Evolutionary conservation across 371 early-diverging fungal genomes (phyloP).

Genomic region (Mucor racemosus): DNA sequence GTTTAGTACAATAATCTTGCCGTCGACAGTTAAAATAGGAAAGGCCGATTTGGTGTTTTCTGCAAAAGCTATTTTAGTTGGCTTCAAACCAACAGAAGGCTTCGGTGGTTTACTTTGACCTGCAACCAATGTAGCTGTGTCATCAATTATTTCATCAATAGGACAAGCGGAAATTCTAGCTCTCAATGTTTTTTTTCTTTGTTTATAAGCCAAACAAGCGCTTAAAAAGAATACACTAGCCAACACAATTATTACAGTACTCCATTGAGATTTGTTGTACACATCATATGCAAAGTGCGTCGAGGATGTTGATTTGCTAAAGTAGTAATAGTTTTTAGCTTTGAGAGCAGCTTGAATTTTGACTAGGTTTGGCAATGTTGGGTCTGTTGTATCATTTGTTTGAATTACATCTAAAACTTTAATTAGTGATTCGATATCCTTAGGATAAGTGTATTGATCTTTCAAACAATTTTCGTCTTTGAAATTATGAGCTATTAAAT

Average conservation of each 20-base stretch:
- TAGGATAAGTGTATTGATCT: no score
- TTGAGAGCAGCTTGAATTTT: neutral
- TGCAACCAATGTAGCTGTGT: neutral
- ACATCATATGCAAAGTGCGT: neutral
- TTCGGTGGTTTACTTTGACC: neutral
- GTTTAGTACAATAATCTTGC: neutral
- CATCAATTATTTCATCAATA: neutral
- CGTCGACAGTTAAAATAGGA: neutral
- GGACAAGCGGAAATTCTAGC: neutral
- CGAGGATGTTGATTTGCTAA: neutral
- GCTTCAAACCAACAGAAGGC: neutral
- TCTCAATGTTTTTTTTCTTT: neutral
- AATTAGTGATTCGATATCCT: no score
- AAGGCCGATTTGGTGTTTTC: neutral
- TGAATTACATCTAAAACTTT: no score
- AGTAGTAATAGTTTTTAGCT: neutral
- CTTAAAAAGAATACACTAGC: neutral
- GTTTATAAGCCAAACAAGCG: neutral
- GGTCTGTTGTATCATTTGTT: neutral
- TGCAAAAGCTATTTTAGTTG: neutral
- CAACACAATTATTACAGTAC: neutral
- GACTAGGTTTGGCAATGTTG: neutral
- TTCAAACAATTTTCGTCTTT: no score
- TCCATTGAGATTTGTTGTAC: neutral
- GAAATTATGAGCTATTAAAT: neutral